Evolutionary conservation across 805 yeast species (phyloP), one percentile per base, ranked within the genome.

Genomic region (Candida sakaeoensis): DNA sequence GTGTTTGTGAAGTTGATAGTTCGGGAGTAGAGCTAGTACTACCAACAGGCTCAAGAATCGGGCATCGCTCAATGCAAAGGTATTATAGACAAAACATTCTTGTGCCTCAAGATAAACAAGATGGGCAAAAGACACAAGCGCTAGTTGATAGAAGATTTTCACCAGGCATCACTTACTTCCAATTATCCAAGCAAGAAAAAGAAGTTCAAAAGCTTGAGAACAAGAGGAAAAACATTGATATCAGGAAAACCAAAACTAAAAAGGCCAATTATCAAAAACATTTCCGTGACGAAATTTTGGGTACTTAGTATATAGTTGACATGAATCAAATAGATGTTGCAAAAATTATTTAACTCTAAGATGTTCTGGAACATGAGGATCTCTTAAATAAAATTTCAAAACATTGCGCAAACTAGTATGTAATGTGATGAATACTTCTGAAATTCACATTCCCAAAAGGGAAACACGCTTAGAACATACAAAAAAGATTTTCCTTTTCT

Each of bases 11-110:
- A 22, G 57, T 75, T n/a, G 82, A 77, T 53, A 69, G 62, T 39
- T 72, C 73, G 7, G 88, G 88, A 4, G 72, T 72, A 25, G 88
- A 85, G 52, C 61, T 89, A 29, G 73, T 79, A 3, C 68, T 90
- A 32, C 93, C 96, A 2, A 75, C 82, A 15, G 97, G 97, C 2
- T 63, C 78, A 3, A 77, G 80, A 34, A 77, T 85, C 1, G 95
- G 96, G 0, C 96, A 91, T 58, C 72, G 98, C 47, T 71, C 89
- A 1, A 67, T 85, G 52, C 75, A 77, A 37, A 70, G 91, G 45
- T 80, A 78, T 55, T 80, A 80, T 60, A 80, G 84, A 54, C 95
- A 85, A 60, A 77, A 77, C 46, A 37, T 53, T 22, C 49, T 55
- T 1, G 38, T 47, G 7, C 50, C 57, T 4, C 37, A 51, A 8